Percentiles rank a stretch among this genome's conserved stretches.
Evolutionary conservation across 306 rosid genomes (phyloP).

Genomic region (Mimosa bimucronata): DNA sequence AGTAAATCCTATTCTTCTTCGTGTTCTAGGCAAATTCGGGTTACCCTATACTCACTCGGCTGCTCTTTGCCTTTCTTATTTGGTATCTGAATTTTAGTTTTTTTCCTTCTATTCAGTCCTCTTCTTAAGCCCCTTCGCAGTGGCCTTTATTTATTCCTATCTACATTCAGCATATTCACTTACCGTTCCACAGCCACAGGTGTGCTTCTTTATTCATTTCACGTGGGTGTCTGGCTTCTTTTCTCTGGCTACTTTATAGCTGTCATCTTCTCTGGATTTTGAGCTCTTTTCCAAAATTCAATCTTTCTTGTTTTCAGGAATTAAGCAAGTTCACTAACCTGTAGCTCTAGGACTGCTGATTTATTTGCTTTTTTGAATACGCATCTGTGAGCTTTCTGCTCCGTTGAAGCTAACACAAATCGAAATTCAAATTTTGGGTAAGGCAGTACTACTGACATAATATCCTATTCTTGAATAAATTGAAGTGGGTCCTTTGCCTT

Average conservation of each 20-base stretch:
- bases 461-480: conserved; percentile 32
- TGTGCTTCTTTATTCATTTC: conserved; percentile 43
- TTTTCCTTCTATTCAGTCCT: conserved; percentile 45
- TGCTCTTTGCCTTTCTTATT: conserved; percentile 42
- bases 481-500: conserved; percentile 45
- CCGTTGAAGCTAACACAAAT: conserved; percentile 16
- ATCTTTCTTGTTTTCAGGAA: conserved; percentile 32
- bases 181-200: conserved; percentile 32
- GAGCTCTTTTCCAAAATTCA: neutral
- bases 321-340: conserved; percentile 13
- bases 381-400: conserved; percentile 15
- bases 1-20: conserved; percentile 30
- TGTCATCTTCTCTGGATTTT: conserved; percentile 35
- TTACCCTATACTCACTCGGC: conserved; percentile 34
- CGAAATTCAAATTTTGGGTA: conserved; percentile 25
- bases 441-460: conserved; percentile 18
- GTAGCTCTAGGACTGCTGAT: conserved; percentile 26
- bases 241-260: too few species aligned
- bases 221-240: conserved; percentile 46
- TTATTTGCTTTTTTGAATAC: conserved; percentile 16
- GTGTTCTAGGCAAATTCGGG: conserved; percentile 37
- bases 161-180: conserved; percentile 41
- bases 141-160: conserved; percentile 23
- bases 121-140: conserved; percentile 37
- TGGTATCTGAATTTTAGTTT: conserved; percentile 43